Evolutionary conservation across 1,139 yeast species (phyloP).

Genomic region (Torulaspora globosa): DNA sequence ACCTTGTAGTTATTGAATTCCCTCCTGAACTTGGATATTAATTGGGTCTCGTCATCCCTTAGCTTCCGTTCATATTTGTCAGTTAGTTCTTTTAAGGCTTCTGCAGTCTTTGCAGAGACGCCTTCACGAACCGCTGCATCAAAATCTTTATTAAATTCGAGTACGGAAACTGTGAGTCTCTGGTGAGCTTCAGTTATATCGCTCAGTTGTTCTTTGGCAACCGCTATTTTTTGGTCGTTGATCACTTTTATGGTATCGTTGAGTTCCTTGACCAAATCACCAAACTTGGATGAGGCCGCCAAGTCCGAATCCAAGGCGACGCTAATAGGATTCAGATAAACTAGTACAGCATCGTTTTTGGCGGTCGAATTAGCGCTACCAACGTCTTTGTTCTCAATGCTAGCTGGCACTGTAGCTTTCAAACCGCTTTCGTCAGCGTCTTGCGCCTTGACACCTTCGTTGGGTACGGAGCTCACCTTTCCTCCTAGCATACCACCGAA

Average conservation of each 20-base stretch:
- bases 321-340: constrained; percentile 10
- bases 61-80: constrained; percentile 29
- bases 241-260: constrained; percentile 51
- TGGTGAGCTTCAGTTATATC: constrained; percentile 33
- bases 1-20: constrained; percentile 60
- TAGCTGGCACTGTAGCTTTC: not conserved
- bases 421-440: constrained; percentile 5
- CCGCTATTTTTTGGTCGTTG: constrained; percentile 40
- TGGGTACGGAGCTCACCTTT: constrained; percentile 44
- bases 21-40: constrained; percentile 48
- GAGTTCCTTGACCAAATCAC: constrained; percentile 47
- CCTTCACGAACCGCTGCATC: constrained; percentile 20
- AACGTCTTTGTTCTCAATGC: not conserved
- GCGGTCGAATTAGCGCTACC: constrained; percentile 1
- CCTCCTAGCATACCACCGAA: constrained; percentile 38
- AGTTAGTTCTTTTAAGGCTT: constrained; percentile 23
- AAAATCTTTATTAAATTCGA: constrained; percentile 22
- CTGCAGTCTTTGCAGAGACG: constrained; percentile 26
- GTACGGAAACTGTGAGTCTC: constrained; percentile 21
- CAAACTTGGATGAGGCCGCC: constrained; percentile 45
- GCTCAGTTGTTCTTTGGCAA: constrained; percentile 32
- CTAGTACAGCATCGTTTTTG: constrained; percentile 4
- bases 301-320: constrained; percentile 20
- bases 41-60: constrained; percentile 38
- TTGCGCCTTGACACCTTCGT: constrained; percentile 28